Percentiles rank a stretch among this genome's conserved stretches.
Conservation (phyloP, 371 early-diverging fungal species). For the Sporodiniella umbellata region DNA sequence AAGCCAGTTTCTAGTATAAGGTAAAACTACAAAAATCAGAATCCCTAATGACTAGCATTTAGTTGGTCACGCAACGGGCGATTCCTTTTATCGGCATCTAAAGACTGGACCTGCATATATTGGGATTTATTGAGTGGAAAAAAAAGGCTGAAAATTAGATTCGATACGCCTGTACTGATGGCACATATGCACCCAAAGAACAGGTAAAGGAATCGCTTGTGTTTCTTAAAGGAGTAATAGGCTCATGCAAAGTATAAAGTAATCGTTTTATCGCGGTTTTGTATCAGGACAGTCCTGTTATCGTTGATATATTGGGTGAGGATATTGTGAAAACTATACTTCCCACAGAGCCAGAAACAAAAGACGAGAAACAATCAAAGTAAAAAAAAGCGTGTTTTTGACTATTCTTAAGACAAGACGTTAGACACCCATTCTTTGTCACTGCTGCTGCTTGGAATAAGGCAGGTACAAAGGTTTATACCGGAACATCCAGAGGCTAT, state of each 20-base stretch:
- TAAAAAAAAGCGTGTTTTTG: neutral
- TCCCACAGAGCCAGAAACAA: constrained; percentile 19
- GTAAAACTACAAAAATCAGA: constrained; percentile 30
- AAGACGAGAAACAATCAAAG: constrained; percentile 4
- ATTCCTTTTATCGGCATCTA: constrained; percentile 65
- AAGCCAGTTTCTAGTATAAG: constrained; percentile 73
- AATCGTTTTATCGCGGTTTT: constrained; percentile 54
- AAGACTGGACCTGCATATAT: constrained; percentile 81
- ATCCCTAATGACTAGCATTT: neutral
- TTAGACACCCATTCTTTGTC: constrained; percentile 23
- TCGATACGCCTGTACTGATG: constrained; percentile 61
- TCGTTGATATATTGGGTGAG: constrained; percentile 49
- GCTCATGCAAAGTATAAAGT: too few relatives aligned
- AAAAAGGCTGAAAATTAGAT: constrained; percentile 54
- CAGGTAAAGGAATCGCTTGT: constrained; percentile 46
- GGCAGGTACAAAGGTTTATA: constrained; percentile 62
- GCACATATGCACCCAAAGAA: constrained; percentile 73
- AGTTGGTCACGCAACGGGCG: constrained; percentile 75
- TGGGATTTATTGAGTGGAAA: constrained; percentile 76
- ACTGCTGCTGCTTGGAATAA: constrained; percentile 45
- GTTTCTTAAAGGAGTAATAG: too few relatives aligned
- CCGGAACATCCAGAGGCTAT: constrained; percentile 71
- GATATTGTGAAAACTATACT: constrained; percentile 13
- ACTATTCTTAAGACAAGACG: neutral
- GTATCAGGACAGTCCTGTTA: constrained; percentile 45